Evolutionary conservation across 768 basidiomycete species (phyloP).

Genomic region (Panaeolus cyanescens): DNA sequence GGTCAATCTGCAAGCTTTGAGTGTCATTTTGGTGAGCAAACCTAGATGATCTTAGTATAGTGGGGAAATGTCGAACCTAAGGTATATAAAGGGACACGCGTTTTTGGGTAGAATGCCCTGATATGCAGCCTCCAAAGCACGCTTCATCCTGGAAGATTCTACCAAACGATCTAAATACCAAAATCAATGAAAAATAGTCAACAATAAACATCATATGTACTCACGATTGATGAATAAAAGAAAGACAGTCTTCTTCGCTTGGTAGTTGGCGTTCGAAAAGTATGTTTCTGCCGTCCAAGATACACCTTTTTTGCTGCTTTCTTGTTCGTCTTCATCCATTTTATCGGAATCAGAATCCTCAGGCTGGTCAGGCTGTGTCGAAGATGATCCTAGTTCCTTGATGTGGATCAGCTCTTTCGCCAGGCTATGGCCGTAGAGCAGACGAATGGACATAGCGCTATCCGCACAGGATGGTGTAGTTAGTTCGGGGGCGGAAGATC

Average conservation of each 20-base stretch:
- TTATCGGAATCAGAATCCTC: constrained; percentile 32
- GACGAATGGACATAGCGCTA: constrained; percentile 67
- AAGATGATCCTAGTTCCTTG: constrained; percentile 37
- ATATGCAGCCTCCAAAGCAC: constrained; percentile 86
- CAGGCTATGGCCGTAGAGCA: constrained; percentile 80
- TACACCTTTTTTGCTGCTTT: constrained; percentile 36
- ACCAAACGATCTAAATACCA: constrained; percentile 80
- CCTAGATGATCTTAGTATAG: neutral
- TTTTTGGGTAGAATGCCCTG: constrained; percentile 87
- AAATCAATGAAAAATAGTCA: neutral
- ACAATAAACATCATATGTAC: constrained; percentile 22
- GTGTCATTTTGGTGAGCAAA: constrained; percentile 35
- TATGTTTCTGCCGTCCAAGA: constrained; percentile 75
- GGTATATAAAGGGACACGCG: constrained; percentile 86
- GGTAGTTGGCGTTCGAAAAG: constrained; percentile 87
- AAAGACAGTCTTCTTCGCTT: constrained; percentile 82
- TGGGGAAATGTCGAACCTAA: constrained; percentile 61
- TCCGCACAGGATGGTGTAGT: constrained; percentile 75
- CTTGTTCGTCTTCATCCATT: constrained; percentile 27
- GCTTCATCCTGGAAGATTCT: constrained; percentile 84
- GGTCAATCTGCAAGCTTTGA: constrained; percentile 84
- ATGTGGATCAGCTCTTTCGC: constrained; percentile 71
- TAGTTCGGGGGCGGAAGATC: constrained; percentile 75
- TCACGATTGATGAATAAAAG: constrained; percentile 94
- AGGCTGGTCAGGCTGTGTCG: constrained; percentile 23